phyloP scores from a whole-genome alignment of 139 green algal species.

The Chlamydomonas applanata region DNA sequence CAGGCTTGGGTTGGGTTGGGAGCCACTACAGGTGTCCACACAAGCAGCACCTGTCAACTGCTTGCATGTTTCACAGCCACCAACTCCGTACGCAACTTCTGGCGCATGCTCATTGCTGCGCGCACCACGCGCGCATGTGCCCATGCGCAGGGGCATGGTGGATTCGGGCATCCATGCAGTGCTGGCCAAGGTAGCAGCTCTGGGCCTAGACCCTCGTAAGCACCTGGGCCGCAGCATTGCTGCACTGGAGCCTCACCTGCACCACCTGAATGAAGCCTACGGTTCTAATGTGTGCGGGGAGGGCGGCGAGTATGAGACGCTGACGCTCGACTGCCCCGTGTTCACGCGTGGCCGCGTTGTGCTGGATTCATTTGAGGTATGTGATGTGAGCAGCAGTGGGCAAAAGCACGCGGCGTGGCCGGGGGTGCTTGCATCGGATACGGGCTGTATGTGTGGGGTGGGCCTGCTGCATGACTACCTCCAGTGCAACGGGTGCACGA shows the following conservation, averaged over 20 bases:
- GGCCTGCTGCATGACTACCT: no score
- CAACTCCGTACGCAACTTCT: no score
- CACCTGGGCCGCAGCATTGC: conserved; percentile 82
- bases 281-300: conserved; percentile 93
- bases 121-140: neutral
- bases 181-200: conserved; percentile 83
- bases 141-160: conserved; percentile 62
- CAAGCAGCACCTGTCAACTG: no score
- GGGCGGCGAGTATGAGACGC: conserved; percentile 96
- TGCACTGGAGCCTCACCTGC: conserved; percentile 58
- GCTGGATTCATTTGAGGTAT: conserved; percentile 62
- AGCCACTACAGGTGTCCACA: no score
- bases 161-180: conserved; percentile 68
- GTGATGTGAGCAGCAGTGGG: no score
- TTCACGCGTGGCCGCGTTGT: conserved; percentile 75
- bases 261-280: conserved; percentile 43
- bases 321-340: conserved; percentile 87
- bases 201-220: conserved; percentile 78
- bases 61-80: neutral
- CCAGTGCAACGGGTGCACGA: no score
- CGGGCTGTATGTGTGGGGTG: no score
- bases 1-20: no score
- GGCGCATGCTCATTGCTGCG: neutral
- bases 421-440: no score
- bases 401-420: no score